Evolutionary conservation across 768 basidiomycete species (phyloP).

Genomic region (Trametes maxima): DNA sequence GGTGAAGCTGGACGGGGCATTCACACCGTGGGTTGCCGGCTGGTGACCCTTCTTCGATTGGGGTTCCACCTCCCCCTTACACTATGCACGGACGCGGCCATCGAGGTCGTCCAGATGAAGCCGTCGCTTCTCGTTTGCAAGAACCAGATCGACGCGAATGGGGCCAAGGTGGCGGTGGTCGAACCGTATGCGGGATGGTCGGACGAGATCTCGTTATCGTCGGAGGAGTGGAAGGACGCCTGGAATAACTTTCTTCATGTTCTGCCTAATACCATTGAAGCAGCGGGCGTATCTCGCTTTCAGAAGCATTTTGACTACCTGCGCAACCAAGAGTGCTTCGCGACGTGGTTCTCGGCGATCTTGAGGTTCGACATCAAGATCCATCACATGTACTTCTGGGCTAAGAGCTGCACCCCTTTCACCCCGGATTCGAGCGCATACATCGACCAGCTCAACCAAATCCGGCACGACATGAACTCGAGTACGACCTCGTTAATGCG

Average conservation of each 20-base stretch:
- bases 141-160: neutral
- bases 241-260: neutral
- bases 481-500: no score
- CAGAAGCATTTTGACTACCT: conserved; percentile 2
- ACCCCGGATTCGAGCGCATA: neutral
- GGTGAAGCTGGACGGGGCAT: neutral
- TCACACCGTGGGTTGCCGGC: neutral
- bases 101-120: neutral
- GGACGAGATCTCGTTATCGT: neutral
- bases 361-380: conserved; percentile 5
- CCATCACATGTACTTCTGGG: conserved; percentile 4
- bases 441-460: neutral
- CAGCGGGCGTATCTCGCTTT: neutral
- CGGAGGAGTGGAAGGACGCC: conserved; percentile 11
- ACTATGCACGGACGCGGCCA: conserved; percentile 2
- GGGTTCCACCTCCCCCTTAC: conserved; percentile 13
- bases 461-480: neutral
- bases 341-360: neutral
- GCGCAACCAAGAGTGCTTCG: neutral
- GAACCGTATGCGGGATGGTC: neutral
- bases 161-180: neutral
- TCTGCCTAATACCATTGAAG: neutral
- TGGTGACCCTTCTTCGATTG: neutral
- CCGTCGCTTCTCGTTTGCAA: neutral
- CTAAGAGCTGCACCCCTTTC: neutral